Percentiles rank a stretch among this genome's conserved stretches.
Conservation (phyloP, 306 rosid genomes). For the Quercus bicolor region DNA sequence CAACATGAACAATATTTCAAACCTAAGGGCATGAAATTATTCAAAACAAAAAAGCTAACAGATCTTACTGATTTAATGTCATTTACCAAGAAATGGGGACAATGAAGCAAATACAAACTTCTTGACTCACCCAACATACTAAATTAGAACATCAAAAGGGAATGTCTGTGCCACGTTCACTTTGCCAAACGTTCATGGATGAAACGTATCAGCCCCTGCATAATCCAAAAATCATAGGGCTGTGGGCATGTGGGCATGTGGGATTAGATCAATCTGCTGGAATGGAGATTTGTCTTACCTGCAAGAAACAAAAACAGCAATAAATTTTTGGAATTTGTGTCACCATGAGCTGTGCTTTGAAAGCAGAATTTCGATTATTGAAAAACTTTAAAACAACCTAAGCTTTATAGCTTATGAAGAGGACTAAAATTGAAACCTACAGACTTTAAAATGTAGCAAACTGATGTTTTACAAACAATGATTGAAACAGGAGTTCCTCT, state of each 20-base stretch:
- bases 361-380: neutral
- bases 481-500: neutral
- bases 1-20: neutral
- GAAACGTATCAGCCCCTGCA: neutral
- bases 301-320: neutral
- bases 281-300: neutral
- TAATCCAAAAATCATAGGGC: neutral
- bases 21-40: neutral
- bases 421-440: no score
- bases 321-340: neutral
- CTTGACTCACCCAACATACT: neutral
- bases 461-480: neutral
- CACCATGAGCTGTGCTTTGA: neutral
- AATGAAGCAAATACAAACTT: neutral
- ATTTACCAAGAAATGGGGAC: neutral
- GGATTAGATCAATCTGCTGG: neutral
- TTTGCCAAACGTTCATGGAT: neutral
- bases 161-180: neutral
- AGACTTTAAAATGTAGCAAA: neutral
- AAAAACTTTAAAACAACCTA: neutral
- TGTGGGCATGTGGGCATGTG: neutral
- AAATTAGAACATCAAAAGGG: neutral
- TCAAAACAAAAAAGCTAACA: neutral
- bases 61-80: neutral
- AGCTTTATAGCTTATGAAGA: no score